These are phyloP conservation scores for Xylariaceae sp. DNA, from an alignment of 2,329 filamentous ascomycete genomes.

Conservation along the genomic window DNA sequence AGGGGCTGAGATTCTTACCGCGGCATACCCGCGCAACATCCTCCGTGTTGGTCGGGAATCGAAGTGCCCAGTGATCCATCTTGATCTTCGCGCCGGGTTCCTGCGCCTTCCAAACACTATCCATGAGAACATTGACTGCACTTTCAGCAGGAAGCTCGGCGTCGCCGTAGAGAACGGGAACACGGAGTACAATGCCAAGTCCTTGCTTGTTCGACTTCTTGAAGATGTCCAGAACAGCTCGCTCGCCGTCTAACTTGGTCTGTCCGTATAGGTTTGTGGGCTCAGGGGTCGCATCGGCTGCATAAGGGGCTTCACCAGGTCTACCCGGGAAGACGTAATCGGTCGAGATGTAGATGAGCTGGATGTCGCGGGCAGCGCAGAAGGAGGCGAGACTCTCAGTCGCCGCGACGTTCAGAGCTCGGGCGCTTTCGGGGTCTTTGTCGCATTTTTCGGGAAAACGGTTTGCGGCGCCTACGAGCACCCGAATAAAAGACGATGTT, in stretches of 20 bases:
- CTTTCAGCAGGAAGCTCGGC: slow-evolving; percentile 67
- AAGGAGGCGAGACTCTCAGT: slow-evolving; percentile 60
- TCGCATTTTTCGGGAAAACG: slow-evolving; percentile 83
- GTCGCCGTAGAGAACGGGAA: slow-evolving; percentile 81
- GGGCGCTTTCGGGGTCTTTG: slow-evolving; percentile 68
- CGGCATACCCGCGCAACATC: slow-evolving; percentile 76
- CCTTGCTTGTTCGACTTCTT: slow-evolving; percentile 44
- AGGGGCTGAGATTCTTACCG: slow-evolving; percentile 40
- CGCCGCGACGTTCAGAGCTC: slow-evolving; percentile 67
- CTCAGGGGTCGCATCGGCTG: slow-evolving; percentile 53
- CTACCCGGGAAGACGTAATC: slow-evolving; percentile 74
- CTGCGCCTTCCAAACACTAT: slow-evolving; percentile 69
- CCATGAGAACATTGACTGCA: slow-evolving; percentile 76
- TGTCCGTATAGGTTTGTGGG: slow-evolving; percentile 73
- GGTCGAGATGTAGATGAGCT: slow-evolving; percentile 75
- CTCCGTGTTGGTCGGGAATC: slow-evolving; percentile 85
- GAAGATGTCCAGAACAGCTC: slow-evolving; percentile 61
- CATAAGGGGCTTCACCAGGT: slow-evolving; percentile 79
- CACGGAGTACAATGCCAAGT: slow-evolving; percentile 64
- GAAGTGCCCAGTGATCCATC: slow-evolving; percentile 81
- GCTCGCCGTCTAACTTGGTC: slow-evolving; percentile 56
- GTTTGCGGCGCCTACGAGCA: slow-evolving; percentile 67
- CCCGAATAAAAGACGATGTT: not conserved
- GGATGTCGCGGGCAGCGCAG: slow-evolving; percentile 55
- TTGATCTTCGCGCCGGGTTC: slow-evolving; percentile 56